Evolutionary conservation across 1,284 basidiomycete species (phyloP).

Genomic region (Apiotrichum brassicae): DNA sequence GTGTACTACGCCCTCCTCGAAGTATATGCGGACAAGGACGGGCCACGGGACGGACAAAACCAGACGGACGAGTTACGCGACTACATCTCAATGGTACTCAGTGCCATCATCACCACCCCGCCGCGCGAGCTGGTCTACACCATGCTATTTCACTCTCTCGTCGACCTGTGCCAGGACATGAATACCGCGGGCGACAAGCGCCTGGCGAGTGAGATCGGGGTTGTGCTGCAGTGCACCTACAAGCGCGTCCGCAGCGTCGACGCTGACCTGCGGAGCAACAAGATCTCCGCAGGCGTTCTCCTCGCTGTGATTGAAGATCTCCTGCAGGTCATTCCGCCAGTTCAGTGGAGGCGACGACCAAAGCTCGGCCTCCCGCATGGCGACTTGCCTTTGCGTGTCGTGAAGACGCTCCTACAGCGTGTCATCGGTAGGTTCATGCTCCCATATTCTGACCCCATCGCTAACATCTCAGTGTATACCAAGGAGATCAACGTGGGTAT

Average conservation of each 20-base stretch:
- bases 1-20: constrained; percentile 13
- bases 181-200: constrained; percentile 56
- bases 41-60: neutral
- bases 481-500: constrained; percentile 36
- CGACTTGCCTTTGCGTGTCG: constrained; percentile 93
- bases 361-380: constrained; percentile 86
- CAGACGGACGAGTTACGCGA: constrained; percentile 80
- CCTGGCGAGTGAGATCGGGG: constrained; percentile 85
- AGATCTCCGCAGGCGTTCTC: constrained; percentile 77
- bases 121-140: constrained; percentile 87
- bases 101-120: constrained; percentile 85
- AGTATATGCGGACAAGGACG: constrained; percentile 31
- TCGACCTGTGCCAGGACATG: constrained; percentile 84
- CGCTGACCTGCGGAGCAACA: constrained; percentile 72
- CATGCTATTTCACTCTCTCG: constrained; percentile 69
- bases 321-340: constrained; percentile 84
- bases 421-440: constrained; percentile 74
- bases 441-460: no score
- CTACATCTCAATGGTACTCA: constrained; percentile 97
- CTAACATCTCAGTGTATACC: constrained; percentile 33
- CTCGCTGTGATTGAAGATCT: constrained; percentile 94
- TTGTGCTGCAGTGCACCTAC: constrained; percentile 98
- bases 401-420: constrained; percentile 96
- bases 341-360: constrained; percentile 88
- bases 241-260: constrained; percentile 93